A percentile compares a stretch with the other conserved stretches of the same genome.
Conservation (phyloP, 2,329 filamentous ascomycete species). For the Cercospora zeina region DNA sequence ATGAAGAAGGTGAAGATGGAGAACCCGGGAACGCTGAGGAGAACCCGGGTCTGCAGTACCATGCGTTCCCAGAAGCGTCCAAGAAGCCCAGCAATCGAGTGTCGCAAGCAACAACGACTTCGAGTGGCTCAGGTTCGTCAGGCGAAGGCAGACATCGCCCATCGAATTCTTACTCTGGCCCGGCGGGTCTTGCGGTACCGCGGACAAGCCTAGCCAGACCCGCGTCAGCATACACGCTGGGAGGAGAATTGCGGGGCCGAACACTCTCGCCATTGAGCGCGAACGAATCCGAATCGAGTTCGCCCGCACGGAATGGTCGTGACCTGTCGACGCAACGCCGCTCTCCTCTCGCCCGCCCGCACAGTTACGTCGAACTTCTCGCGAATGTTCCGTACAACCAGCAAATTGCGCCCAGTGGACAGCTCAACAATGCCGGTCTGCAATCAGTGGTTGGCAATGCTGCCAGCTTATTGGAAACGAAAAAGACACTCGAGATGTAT, state of each 20-base stretch:
- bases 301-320: slow-evolving; percentile 48
- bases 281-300: slow-evolving; percentile 39
- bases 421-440: slow-evolving; percentile 78
- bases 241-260: slow-evolving; percentile 70
- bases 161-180: slow-evolving; percentile 36
- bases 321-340: slow-evolving; percentile 54
- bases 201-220: slow-evolving; percentile 57
- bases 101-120: slow-evolving; percentile 38
- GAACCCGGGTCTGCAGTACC: slow-evolving; percentile 53
- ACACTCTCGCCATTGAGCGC: slow-evolving; percentile 56
- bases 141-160: slow-evolving; percentile 25
- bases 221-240: slow-evolving; percentile 71
- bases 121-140: slow-evolving; percentile 36
- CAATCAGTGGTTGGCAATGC: slow-evolving; percentile 80
- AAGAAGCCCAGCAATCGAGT: slow-evolving; percentile 33
- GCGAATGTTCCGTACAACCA: slow-evolving; percentile 74
- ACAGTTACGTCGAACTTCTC: slow-evolving; percentile 63
- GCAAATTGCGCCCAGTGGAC: slow-evolving; percentile 63
- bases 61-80: slow-evolving; percentile 46
- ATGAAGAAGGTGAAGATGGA: slow-evolving; percentile 33
- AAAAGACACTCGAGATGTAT: slow-evolving; percentile 98
- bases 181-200: slow-evolving; percentile 41
- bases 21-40: slow-evolving; percentile 38
- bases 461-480: slow-evolving; percentile 83
- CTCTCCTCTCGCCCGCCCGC: slow-evolving; percentile 59